A percentile compares a stretch with the other conserved stretches of the same genome.
Conservation (phyloP, 371 early-diverging fungal genomes). For the Zopfochytrium polystomum region DNA sequence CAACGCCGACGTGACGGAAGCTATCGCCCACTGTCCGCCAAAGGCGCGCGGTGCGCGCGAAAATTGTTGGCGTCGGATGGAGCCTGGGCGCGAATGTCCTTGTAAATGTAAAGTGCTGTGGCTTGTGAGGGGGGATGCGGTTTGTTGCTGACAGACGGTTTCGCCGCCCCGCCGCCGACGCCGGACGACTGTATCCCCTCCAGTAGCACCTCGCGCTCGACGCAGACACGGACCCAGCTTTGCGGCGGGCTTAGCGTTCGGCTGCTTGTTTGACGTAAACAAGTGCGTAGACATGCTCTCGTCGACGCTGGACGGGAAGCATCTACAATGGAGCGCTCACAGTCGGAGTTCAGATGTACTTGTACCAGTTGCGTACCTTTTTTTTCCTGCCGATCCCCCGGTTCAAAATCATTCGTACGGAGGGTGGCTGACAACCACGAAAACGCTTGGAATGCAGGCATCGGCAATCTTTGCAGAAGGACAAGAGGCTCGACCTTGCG, state of each 20-base stretch:
- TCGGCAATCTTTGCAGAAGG: no score
- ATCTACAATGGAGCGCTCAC: constrained; percentile 10
- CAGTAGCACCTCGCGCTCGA: constrained; percentile 2
- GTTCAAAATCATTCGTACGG: no score
- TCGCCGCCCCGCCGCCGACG: not conserved
- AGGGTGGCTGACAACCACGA: no score
- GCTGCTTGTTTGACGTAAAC: constrained; percentile 9
- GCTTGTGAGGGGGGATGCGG: not conserved
- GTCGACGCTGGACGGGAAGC: constrained; percentile 1
- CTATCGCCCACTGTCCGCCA: constrained; percentile 3
- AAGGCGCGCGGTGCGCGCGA: not conserved
- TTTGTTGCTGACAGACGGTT: not conserved
- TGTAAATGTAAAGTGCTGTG: constrained; percentile 2
- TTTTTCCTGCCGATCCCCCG: no score
- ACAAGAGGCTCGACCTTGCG: no score
- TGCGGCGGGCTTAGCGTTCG: not conserved
- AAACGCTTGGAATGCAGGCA: no score
- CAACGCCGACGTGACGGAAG: not conserved
- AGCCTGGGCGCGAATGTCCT: constrained; percentile 12
- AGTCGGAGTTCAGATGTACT: constrained; percentile 7
- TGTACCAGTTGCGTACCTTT: no score
- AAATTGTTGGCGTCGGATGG: constrained; percentile 13
- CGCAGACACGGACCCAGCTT: no score
- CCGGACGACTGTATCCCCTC: not conserved
- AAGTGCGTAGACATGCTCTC: constrained; percentile 11